Evolutionary conservation across 768 basidiomycete species (phyloP).

Genomic region (Leucocoprinus leucothites): DNA sequence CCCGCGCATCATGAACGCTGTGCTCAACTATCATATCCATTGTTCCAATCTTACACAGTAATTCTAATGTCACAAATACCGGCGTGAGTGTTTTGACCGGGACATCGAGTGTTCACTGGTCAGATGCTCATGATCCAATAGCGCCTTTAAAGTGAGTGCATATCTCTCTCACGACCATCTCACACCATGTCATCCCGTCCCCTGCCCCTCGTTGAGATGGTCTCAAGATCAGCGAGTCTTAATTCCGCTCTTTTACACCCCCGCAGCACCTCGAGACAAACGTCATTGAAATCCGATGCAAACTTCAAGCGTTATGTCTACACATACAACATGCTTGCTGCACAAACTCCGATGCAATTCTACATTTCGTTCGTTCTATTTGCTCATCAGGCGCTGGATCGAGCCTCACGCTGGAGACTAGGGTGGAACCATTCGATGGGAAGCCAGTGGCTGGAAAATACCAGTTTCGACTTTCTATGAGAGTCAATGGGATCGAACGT

Average conservation of each 20-base stretch:
- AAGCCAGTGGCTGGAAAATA: slow-evolving; percentile 43
- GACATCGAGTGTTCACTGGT: slow-evolving; percentile 14
- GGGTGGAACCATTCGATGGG: slow-evolving; percentile 43
- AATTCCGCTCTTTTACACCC: not conserved
- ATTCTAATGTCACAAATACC: slow-evolving; percentile 24
- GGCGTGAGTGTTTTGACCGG: slow-evolving; percentile 11
- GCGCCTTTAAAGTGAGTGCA: slow-evolving; percentile 23
- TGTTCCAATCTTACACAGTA: slow-evolving; percentile 17
- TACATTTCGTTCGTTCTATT: slow-evolving; percentile 44
- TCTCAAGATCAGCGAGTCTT: not conserved
- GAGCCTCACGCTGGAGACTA: slow-evolving; percentile 16
- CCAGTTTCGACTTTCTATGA: slow-evolving; percentile 51
- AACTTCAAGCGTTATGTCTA: slow-evolving; percentile 47
- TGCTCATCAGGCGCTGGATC: not conserved
- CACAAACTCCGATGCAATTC: slow-evolving; percentile 43
- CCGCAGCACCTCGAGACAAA: slow-evolving; percentile 20
- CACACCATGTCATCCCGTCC: slow-evolving; percentile 10
- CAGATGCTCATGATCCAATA: slow-evolving; percentile 16
- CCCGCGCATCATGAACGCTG: slow-evolving; percentile 4
- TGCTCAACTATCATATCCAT: not conserved
- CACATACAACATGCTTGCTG: slow-evolving; percentile 46
- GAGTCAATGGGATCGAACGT: slow-evolving; percentile 53
- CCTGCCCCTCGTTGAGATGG: slow-evolving; percentile 5
- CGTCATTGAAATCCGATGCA: slow-evolving; percentile 16
- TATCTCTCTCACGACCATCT: slow-evolving; percentile 3